Evolutionary conservation across 1,139 yeast genomes (phyloP).

Genomic region (Kluyveromyces sp.): DNA sequence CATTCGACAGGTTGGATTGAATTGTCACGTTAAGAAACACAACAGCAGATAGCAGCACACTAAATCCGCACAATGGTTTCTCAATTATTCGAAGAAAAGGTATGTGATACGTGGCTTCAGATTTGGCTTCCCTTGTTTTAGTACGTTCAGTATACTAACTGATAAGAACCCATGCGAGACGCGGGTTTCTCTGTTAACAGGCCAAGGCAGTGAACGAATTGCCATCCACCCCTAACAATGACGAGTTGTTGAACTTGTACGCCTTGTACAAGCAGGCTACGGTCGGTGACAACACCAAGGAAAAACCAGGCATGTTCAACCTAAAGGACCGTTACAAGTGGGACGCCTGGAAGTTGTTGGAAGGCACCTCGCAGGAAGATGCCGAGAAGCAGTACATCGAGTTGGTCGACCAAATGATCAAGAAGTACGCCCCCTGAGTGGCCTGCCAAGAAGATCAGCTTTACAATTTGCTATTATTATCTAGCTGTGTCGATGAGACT

Average conservation of each 20-base stretch:
- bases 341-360: conserved; percentile 89
- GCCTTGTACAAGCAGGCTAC: conserved; percentile 97
- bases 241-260: conserved; percentile 76
- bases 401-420: conserved; percentile 61
- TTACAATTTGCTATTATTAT: no score
- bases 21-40: no score
- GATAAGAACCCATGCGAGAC: neutral
- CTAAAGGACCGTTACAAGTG: conserved; percentile 95
- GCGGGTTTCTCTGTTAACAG: conserved; percentile 31
- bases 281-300: conserved; percentile 74
- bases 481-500: no score
- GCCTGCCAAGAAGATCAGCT: neutral
- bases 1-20: no score
- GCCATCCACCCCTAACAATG: conserved; percentile 74
- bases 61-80: conserved; percentile 26
- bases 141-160: no score
- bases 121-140: no score
- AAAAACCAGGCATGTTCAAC: conserved; percentile 82
- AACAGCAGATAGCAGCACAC: neutral
- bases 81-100: conserved; percentile 29
- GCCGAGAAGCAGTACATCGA: conserved; percentile 81
- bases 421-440: conserved; percentile 35
- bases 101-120: conserved; percentile 2
- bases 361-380: conserved; percentile 81
- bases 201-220: conserved; percentile 76